A percentile compares a stretch with the other conserved stretches of the same genome.
Conservation (phyloP, 306 rosid species). For the Prunus davidiana region DNA sequence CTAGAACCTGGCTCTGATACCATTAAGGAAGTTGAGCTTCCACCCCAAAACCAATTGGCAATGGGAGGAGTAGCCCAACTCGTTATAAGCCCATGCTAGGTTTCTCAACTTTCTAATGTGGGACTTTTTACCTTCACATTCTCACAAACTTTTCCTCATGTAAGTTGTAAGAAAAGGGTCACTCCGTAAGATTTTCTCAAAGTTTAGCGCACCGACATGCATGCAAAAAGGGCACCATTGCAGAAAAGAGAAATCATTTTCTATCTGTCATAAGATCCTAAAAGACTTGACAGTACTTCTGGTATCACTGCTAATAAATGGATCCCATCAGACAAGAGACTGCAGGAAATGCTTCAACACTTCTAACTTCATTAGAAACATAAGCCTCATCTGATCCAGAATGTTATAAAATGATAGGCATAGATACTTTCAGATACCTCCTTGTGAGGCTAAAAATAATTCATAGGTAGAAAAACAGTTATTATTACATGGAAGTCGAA, state of each 20-base stretch:
- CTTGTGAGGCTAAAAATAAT: not conserved
- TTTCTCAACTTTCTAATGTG: too few species aligned
- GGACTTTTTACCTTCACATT: too few species aligned
- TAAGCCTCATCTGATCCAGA: not conserved
- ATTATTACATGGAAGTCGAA: not conserved
- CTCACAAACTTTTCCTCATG: not conserved
- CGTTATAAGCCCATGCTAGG: too few species aligned
- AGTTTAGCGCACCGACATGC: not conserved
- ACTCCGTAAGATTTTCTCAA: not conserved
- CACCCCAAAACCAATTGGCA: too few species aligned
- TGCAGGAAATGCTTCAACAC: not conserved
- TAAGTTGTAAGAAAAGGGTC: not conserved
- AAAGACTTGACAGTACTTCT: not conserved
- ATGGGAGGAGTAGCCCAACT: too few species aligned
- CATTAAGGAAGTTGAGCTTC: too few species aligned
- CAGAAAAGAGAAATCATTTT: not conserved
- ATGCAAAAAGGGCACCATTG: not conserved
- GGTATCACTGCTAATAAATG: not conserved
- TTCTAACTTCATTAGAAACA: not conserved
- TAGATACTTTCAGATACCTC: not conserved
- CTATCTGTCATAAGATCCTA: not conserved
- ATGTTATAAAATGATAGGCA: not conserved
- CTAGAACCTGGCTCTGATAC: too few species aligned
- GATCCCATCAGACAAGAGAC: not conserved
- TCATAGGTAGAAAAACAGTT: not conserved